These are phyloP conservation scores for Veloporphyrellus conicus DNA, from an alignment of 1,284 basidiomycete genomes.

Conservation along the genomic window DNA sequence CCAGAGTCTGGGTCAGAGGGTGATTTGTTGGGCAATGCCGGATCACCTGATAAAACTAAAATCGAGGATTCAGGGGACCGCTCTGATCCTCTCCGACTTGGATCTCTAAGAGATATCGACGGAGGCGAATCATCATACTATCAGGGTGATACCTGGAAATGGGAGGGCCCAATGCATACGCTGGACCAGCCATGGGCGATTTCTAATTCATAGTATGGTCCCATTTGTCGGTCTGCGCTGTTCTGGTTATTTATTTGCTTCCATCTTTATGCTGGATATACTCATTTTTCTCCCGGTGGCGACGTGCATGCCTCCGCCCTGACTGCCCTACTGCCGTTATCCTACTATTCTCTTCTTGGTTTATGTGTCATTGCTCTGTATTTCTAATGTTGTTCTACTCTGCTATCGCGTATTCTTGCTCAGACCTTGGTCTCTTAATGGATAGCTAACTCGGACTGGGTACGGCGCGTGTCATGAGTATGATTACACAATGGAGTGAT, in stretches of 20 bases:
- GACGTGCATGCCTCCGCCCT: conserved; percentile 14
- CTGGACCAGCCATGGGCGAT: conserved; percentile 71
- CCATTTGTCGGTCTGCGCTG: conserved; percentile 19
- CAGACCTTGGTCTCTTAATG: conserved; percentile 37
- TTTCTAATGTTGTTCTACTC: conserved; percentile 38
- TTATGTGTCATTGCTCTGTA: conserved; percentile 36
- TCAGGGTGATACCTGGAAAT: conserved; percentile 63
- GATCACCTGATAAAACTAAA: conserved; percentile 41
- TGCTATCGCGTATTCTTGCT: conserved; percentile 40
- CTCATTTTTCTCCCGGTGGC: conserved; percentile 12
- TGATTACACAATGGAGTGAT: conserved; percentile 10
- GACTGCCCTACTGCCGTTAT: conserved; percentile 26
- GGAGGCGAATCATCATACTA: conserved; percentile 71
- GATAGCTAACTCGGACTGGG: conserved; percentile 22
- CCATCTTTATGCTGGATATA: conserved; percentile 41
- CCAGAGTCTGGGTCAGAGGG: conserved; percentile 69
- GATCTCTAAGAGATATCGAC: conserved; percentile 65
- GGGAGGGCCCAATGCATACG: conserved; percentile 60
- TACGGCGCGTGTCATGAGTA: conserved; percentile 13
- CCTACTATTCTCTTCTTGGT: conserved; percentile 35
- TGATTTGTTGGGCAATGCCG: conserved; percentile 39
- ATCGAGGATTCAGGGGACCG: conserved; percentile 41
- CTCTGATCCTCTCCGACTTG: conserved; percentile 53
- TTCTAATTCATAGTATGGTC: conserved; percentile 51
- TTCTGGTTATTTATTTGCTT: conserved; percentile 34